phyloP scores from a whole-genome alignment of 1,139 yeast genomes.

The Diutina pseudorugosa region DNA sequence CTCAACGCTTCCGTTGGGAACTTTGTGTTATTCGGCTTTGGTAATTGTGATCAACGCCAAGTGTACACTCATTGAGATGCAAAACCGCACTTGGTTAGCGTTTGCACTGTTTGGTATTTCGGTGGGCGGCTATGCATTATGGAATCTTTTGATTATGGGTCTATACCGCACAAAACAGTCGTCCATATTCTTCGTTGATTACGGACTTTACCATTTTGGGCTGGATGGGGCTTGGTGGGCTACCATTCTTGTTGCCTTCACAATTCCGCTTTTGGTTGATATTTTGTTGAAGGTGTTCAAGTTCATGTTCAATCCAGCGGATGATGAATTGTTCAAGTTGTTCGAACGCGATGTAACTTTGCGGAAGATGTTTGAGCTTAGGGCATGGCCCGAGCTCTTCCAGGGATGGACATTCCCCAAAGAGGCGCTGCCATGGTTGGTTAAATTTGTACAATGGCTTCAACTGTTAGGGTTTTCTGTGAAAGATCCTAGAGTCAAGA shows the following conservation, averaged over 20 bases:
- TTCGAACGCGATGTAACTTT: conserved; percentile 61
- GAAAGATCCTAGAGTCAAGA: conserved; percentile 1
- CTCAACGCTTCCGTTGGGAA: conserved; percentile 72
- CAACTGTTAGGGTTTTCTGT: neutral
- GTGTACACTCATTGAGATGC: conserved; percentile 76
- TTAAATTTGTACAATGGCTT: conserved; percentile 7
- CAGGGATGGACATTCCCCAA: conserved; percentile 72
- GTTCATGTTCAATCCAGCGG: conserved; percentile 49
- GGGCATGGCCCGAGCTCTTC: conserved; percentile 57
- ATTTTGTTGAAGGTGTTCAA: conserved; percentile 46
- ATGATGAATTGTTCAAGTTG: conserved; percentile 67
- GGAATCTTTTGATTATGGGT: conserved; percentile 70
- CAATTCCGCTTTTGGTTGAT: conserved; percentile 57
- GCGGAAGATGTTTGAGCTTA: conserved; percentile 59
- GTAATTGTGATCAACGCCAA: conserved; percentile 66
- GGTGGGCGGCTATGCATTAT: conserved; percentile 74
- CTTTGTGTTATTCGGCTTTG: conserved; percentile 59
- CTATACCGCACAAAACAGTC: conserved; percentile 48
- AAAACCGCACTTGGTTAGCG: conserved; percentile 63
- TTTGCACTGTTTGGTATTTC: conserved; percentile 62
- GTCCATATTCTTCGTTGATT: conserved; percentile 59
- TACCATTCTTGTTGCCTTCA: conserved; percentile 40
- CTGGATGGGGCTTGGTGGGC: conserved; percentile 81
- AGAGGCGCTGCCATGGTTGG: conserved; percentile 13
- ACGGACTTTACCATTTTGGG: conserved; percentile 64